These are phyloP conservation scores for Vanilla planifolia DNA, from an alignment of 106 monocot species.

Conservation along the genomic window DNA sequence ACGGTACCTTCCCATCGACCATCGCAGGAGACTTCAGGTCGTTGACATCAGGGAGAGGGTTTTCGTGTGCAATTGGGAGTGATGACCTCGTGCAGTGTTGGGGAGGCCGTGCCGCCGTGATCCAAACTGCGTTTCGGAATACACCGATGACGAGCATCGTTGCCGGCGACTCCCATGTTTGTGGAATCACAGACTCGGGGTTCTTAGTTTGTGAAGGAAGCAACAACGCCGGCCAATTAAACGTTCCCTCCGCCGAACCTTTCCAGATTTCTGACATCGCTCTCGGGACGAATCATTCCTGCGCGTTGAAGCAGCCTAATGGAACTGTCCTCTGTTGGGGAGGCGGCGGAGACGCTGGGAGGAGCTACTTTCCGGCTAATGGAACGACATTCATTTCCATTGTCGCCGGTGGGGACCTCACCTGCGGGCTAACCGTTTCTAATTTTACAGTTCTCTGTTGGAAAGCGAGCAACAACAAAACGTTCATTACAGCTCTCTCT, in stretches of 20 bases:
- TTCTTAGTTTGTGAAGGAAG: conserved; percentile 37
- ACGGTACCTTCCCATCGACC: conserved; percentile 14
- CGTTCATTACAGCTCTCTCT: conserved; percentile 10
- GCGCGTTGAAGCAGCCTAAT: conserved; percentile 39
- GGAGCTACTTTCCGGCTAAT: conserved; percentile 14
- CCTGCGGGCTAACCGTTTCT: conserved; percentile 50
- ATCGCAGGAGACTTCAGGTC: conserved; percentile 41
- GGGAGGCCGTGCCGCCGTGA: conserved; percentile 21
- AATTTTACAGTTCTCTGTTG: conserved; percentile 78
- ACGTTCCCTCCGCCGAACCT: conserved; percentile 2
- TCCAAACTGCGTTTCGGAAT: conserved; percentile 31
- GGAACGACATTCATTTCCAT: conserved; percentile 37
- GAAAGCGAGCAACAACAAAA: conserved; percentile 17
- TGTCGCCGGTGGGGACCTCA: conserved; percentile 65
- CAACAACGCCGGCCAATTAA: conserved; percentile 33
- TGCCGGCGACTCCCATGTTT: conserved; percentile 60
- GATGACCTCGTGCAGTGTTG: conserved; percentile 46
- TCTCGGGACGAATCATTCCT: conserved; percentile 53
- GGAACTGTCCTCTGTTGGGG: conserved; percentile 68
- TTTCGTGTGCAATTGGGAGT: conserved; percentile 52
- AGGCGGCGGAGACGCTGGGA: conserved; percentile 11
- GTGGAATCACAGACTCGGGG: conserved; percentile 41
- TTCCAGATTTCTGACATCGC: conserved; percentile 49
- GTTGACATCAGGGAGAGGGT: conserved; percentile 62
- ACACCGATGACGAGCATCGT: conserved; percentile 38